Conservation (phyloP, 106 monocot species). For the Chionographis japonica region DNA sequence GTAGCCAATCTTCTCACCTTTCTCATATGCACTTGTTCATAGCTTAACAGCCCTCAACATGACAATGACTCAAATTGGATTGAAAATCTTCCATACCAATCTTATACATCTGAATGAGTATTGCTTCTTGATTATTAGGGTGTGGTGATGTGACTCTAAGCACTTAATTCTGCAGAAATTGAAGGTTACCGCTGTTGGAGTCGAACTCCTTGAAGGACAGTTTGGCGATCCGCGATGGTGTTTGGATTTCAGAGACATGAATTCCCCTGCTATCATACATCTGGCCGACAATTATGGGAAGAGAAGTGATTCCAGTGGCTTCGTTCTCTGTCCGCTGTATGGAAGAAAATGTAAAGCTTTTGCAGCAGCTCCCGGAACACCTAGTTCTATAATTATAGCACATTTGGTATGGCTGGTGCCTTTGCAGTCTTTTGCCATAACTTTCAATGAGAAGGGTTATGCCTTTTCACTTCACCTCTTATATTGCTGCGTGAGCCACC, state of each 20-base stretch:
- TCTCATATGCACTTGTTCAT: neutral
- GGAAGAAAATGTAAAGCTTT: conserved; percentile 95
- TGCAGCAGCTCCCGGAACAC: conserved; percentile 61
- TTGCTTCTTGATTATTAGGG: too few species aligned
- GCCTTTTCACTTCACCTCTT: neutral
- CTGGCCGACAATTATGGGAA: conserved; percentile 67
- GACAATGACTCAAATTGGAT: too few species aligned
- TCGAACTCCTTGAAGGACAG: conserved; percentile 67
- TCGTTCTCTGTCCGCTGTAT: conserved; percentile 89
- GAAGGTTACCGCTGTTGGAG: conserved; percentile 78
- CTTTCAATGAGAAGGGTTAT: neutral
- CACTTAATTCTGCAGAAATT: conserved; percentile 52
- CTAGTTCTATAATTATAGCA: conserved; percentile 67
- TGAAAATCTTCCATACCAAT: neutral
- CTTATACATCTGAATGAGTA: too few species aligned
- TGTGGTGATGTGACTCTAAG: neutral
- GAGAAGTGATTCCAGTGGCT: conserved; percentile 65
- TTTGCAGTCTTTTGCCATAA: neutral
- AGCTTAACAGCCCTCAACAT: too few species aligned
- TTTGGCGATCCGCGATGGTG: conserved; percentile 81
- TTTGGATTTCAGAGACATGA: conserved; percentile 98
- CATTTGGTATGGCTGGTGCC: conserved; percentile 42
- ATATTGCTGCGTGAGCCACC: neutral
- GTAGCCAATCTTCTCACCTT: neutral
- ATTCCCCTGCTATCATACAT: conserved; percentile 69